Evolutionary conservation across 805 yeast species (phyloP).

Genomic region (Candida sanyiensis): DNA sequence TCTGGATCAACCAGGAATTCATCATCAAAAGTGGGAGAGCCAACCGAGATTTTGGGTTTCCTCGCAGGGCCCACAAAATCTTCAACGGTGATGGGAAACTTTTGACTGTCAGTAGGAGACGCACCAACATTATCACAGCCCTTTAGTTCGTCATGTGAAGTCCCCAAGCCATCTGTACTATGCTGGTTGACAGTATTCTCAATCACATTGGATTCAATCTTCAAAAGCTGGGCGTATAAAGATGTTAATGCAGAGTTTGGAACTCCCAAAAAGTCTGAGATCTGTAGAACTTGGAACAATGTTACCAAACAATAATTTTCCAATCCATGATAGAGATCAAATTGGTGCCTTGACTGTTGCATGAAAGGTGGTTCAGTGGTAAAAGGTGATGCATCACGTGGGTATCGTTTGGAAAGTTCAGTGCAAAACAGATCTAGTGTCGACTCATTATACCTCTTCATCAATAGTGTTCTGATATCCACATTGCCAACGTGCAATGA

Average conservation of each 20-base stretch:
- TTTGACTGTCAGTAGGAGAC: no score
- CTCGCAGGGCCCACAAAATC: no score
- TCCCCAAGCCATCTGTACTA: not conserved
- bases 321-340: conserved; percentile 2
- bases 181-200: not conserved
- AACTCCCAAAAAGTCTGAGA: conserved; percentile 10
- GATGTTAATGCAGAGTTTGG: conserved; percentile 13
- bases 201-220: not conserved
- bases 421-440: conserved; percentile 1
- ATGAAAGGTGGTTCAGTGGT: not conserved
- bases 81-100: no score
- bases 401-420: not conserved
- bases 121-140: no score
- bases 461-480: conserved; percentile 3
- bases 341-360: conserved; percentile 3
- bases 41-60: no score
- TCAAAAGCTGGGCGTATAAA: conserved; percentile 9
- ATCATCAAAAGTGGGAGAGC: no score
- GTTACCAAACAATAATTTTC: conserved; percentile 10
- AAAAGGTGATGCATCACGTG: not conserved
- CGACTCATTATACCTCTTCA: not conserved
- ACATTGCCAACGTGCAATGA: conserved; percentile 5
- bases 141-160: not conserved
- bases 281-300: conserved; percentile 14
- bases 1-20: no score